These are phyloP conservation scores for Oenanthe javanica DNA, from an alignment of 140 eudicot genomes.

Conservation along the genomic window DNA sequence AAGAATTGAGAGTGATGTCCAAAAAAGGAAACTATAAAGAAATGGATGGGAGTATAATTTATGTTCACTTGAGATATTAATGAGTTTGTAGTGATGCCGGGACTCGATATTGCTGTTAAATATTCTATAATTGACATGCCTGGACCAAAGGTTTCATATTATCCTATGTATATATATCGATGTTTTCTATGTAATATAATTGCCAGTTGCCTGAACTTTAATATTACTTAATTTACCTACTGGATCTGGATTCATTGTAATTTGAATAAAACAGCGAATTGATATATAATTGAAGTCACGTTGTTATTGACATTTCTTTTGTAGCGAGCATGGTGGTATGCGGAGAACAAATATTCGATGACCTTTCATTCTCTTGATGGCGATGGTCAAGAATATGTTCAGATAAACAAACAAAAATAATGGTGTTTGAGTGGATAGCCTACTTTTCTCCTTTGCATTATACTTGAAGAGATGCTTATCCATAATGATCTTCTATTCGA, in stretches of 20 bases:
- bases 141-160: background rate
- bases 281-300: too few relatives aligned
- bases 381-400: background rate
- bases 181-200: too few relatives aligned
- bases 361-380: background rate
- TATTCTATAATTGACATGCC: background rate
- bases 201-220: too few relatives aligned
- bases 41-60: too few relatives aligned
- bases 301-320: background rate
- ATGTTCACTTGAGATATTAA: background rate
- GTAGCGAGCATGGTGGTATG: background rate
- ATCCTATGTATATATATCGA: too few relatives aligned
- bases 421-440: background rate
- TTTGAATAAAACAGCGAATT: too few relatives aligned
- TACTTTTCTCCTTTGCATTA: background rate
- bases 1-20: too few relatives aligned
- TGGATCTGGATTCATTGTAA: too few relatives aligned
- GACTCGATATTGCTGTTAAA: background rate
- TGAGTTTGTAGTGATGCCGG: background rate
- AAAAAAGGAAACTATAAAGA: too few relatives aligned
- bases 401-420: background rate
- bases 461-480: background rate
- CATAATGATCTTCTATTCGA: background rate
- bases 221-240: background rate
- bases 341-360: background rate